Base-by-base conservation (phyloP, 208 protist genomes). In the Blastocrithidia nonstop region DNA sequence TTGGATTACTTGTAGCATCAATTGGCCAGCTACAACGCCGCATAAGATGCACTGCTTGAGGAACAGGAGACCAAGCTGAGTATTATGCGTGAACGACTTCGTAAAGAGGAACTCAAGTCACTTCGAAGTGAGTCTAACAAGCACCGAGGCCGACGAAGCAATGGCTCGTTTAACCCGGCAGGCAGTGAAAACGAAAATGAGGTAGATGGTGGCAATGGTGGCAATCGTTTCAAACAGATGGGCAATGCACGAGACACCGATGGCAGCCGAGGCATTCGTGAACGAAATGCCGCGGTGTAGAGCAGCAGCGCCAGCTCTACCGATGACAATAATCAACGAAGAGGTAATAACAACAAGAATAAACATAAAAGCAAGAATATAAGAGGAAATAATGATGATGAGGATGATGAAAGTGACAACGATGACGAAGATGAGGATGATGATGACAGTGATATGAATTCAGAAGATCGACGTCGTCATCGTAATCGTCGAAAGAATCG, bases 1-100 rank as follows among this genome's bases (percentile, higher is more conserved):
- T 37, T 96, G 35, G 91, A 94, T 54, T 96, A 91, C 50, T 71
- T 96, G 11, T 84, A 96, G 50, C 57, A 91, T 43, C 69, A 95
- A 56, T 49, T 94, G 1, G 66, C 81, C 24, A 88, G 82, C 49
- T 92, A 71, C 54, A 91, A 94, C 71, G 69, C 61, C 11, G 77
- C 66, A 20, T 82, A 91, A 48, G 80, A 90, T 44, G 71, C 64
- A 1, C 13, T 87, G n/a, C 66, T 90, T 15, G 76, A 87, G 66
- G 81, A 87, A 56, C 78, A 95, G 51, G 74, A 95, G 65, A 83
- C 67, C 9, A 58, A 66, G 32, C 66, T 95, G 39, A 67, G 75
- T 37, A 80, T 90, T 15, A 93, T 95, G 78, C 74, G 82, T 19
- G 88, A 91, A 53, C 66, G 71, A 1, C 68, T 95, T 33, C 66